Conservation (phyloP, 306 rosid species). For the Gleditsia sinensis region DNA sequence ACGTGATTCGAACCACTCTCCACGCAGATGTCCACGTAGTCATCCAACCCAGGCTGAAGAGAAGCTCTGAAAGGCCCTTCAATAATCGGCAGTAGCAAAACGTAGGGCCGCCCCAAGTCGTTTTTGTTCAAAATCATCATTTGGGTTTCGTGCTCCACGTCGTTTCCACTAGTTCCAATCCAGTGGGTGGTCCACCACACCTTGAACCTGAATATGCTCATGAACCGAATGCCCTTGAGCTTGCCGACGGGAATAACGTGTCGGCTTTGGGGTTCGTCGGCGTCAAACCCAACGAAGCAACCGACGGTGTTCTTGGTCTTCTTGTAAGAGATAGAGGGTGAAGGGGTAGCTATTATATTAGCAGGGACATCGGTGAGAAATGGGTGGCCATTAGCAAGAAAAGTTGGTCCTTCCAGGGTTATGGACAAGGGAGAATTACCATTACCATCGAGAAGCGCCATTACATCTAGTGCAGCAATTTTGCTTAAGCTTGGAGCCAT, state of each 20-base stretch:
- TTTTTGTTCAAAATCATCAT: conserved; percentile 51
- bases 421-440: conserved; percentile 33
- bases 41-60: conserved; percentile 45
- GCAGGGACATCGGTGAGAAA: conserved; percentile 59
- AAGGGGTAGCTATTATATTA: conserved; percentile 28
- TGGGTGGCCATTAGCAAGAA: conserved; percentile 57
- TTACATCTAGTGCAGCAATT: conserved; percentile 27
- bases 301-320: conserved; percentile 34
- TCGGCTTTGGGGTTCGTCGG: conserved; percentile 41
- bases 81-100: conserved; percentile 58
- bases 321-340: conserved; percentile 10
- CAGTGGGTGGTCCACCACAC: conserved; percentile 84
- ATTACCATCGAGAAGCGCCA: neutral
- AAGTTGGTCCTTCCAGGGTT: conserved; percentile 45
- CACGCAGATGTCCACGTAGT: conserved; percentile 51
- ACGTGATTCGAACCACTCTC: conserved; percentile 74
- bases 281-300: conserved; percentile 62
- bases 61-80: conserved; percentile 65
- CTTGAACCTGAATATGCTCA: conserved; percentile 71
- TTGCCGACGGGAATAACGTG: conserved; percentile 55
- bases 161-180: conserved; percentile 51
- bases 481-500: conserved; percentile 74
- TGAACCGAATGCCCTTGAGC: conserved; percentile 50
- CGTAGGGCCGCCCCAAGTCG: conserved; percentile 48
- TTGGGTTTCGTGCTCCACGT: conserved; percentile 65